Base-by-base conservation (phyloP, 1,284 basidiomycete species). In the Cryptococcus sp. region DNA sequence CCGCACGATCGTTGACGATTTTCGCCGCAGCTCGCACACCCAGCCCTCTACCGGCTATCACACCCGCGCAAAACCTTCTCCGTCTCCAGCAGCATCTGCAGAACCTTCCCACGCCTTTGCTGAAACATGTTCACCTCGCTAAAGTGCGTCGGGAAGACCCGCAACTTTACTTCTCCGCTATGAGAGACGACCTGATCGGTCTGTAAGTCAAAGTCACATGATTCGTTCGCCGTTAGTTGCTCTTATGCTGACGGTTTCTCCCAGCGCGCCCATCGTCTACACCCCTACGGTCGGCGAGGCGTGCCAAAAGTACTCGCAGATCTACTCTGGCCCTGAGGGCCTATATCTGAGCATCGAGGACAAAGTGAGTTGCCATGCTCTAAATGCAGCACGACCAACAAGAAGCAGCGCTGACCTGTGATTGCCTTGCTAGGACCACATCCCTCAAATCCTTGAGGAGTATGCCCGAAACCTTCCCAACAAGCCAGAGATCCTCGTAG, bases 241-340 rank as follows among this genome's bases (percentile, higher is more conserved):
- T 35, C 13, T 35, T 35, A 35, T 35, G 30, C 30, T 35, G 30
- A 35, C 30, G 30, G 30, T 2, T 5, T 10, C 30, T 22, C 5
- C n/a, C 42, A 75, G 72, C 43, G 73, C 90, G 22, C 88, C 92
- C 46, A 81, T 94, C 63, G 91, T 94, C 62, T 96, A 96, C 79
- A 96, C 94, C 0, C 93, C 93, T 0, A 87, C 86, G 43, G 92
- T 97, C 47, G 94, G 93, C 43, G 90, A 93, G 71, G 92, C 91
- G 1, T 95, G 91, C 78, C 79, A 91, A 65, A 88, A 91, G 70
- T 91, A 86, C 80, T 89, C 87, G 13, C 85, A 88, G 64, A 92
- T 89, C 69, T 94, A 88, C 78, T 83, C 88, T 60, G 84, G 86
- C 43, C 88, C 91, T 0, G 91, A 93, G 74, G 81, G 75, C 59